Conservation (phyloP, 2,329 filamentous ascomycete species). For the Thielaviopsis populi region DNA sequence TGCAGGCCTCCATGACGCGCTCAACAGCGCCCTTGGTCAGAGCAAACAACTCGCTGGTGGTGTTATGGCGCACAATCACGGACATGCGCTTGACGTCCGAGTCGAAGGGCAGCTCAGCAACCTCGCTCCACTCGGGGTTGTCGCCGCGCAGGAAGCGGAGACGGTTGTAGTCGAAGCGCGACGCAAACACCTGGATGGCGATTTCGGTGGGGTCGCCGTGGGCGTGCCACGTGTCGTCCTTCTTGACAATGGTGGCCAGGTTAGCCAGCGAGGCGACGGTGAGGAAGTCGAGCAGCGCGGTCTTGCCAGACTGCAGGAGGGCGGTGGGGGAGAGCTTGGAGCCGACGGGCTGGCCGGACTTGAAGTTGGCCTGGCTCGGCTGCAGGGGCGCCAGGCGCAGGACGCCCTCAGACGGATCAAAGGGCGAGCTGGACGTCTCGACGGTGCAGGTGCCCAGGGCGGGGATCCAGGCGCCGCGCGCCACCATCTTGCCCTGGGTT, state of each 20-base stretch:
- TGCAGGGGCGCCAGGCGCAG: conserved; percentile 28
- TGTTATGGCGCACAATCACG: conserved; percentile 41
- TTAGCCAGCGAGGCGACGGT: conserved; percentile 44
- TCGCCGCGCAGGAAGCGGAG: conserved; percentile 35
- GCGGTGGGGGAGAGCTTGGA: conserved; percentile 21
- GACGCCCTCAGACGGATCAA: conserved; percentile 40
- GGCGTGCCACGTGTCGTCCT: conserved; percentile 39
- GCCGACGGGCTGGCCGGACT: conserved; percentile 21
- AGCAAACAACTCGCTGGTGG: conserved; percentile 22
- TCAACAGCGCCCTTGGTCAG: conserved; percentile 55
- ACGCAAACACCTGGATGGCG: conserved; percentile 56
- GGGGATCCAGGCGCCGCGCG: conserved; percentile 43
- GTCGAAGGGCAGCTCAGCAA: conserved; percentile 56
- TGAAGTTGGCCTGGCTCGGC: conserved; percentile 29
- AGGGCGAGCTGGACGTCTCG: conserved; percentile 37
- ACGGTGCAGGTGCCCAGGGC: conserved; percentile 42
- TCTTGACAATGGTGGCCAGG: conserved; percentile 33
- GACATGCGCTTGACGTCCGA: conserved; percentile 63
- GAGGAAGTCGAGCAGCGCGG: conserved; percentile 37
- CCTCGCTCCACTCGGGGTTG: conserved; percentile 36
- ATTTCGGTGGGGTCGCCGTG: conserved; percentile 56
- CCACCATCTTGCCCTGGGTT: conserved; percentile 50
- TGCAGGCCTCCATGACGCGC: conserved; percentile 47
- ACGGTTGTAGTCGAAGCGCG: conserved; percentile 48
- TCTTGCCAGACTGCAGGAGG: conserved; percentile 27